Evolutionary conservation across 1,284 basidiomycete species (phyloP).

Genomic region (Naganishia liquefaciens): DNA sequence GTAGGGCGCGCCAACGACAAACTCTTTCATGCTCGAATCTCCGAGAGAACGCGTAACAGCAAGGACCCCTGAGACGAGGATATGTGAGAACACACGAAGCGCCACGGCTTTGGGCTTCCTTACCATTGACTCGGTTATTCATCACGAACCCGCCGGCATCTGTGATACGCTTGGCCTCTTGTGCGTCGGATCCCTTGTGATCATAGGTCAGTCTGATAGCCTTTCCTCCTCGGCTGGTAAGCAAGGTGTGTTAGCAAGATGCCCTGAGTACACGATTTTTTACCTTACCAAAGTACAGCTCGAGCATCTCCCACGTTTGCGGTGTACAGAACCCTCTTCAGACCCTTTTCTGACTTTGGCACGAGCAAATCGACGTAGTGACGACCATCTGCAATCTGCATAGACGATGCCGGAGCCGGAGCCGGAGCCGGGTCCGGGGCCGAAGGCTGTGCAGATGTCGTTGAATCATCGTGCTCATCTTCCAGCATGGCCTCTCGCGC

Average conservation of each 20-base stretch:
- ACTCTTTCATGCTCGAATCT: constrained; percentile 99
- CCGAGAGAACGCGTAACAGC: constrained; percentile 95
- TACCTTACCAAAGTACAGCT: constrained; percentile 53
- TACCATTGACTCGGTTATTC: constrained; percentile 93
- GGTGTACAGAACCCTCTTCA: constrained; percentile 82
- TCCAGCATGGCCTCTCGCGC: constrained; percentile 16
- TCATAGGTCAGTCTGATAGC: constrained; percentile 96
- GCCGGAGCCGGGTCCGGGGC: constrained; percentile 24
- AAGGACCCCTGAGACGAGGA: constrained; percentile 64
- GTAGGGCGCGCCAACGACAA: constrained; percentile 96
- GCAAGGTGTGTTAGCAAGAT: neutral
- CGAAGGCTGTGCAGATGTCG: constrained; percentile 19
- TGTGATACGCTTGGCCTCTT: constrained; percentile 94
- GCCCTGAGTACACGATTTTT: too few species aligned
- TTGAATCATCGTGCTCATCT: neutral
- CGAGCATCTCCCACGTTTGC: constrained; percentile 81
- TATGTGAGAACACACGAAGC: neutral
- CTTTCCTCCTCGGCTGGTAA: constrained; percentile 71
- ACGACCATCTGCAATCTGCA: constrained; percentile 42
- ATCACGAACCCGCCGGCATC: constrained; percentile 98
- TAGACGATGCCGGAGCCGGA: constrained; percentile 25
- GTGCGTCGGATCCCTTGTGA: constrained; percentile 95
- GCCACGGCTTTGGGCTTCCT: constrained; percentile 25
- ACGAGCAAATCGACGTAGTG: constrained; percentile 50
- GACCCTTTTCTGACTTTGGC: constrained; percentile 39